phyloP scores from a whole-genome alignment of 2,329 filamentous ascomycete species.

The Calonectria montana region DNA sequence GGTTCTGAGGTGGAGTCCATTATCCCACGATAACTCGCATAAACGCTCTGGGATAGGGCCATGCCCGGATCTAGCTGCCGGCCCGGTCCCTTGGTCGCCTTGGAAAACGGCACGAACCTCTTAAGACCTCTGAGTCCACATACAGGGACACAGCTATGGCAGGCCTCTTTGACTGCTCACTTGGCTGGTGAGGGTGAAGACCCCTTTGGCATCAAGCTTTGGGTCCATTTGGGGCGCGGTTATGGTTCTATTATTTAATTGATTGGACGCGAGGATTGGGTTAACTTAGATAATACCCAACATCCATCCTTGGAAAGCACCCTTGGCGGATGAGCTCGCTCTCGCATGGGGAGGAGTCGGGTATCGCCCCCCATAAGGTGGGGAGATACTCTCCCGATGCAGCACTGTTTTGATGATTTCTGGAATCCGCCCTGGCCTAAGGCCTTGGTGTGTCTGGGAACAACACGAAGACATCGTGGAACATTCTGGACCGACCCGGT shows the following conservation, averaged over 20 bases:
- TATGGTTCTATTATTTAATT: not conserved
- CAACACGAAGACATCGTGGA: conserved; percentile 2
- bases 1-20: conserved; percentile 24
- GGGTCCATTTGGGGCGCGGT: conserved; percentile 1
- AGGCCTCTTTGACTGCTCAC: not conserved
- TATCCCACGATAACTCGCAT: conserved; percentile 30
- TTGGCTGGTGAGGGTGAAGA: not conserved
- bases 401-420: conserved; percentile 14
- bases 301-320: conserved; percentile 2
- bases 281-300: conserved; percentile 8
- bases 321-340: conserved; percentile 13
- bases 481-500: conserved; percentile 33
- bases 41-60: conserved; percentile 21
- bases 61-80: conserved; percentile 36
- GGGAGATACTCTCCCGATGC: conserved; percentile 12
- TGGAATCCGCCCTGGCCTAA: conserved; percentile 17
- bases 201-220: not conserved
- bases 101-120: conserved; percentile 24
- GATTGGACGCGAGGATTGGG: conserved; percentile 1
- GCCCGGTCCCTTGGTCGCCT: conserved; percentile 31
- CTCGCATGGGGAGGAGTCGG: conserved; percentile 7
- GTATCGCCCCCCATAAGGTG: conserved; percentile 11
- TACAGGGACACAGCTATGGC: not conserved
- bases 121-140: conserved; percentile 2
- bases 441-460: not conserved